These are phyloP conservation scores for Kuraishia piskuri DNA, from an alignment of 805 yeast genomes.

Conservation along the genomic window DNA sequence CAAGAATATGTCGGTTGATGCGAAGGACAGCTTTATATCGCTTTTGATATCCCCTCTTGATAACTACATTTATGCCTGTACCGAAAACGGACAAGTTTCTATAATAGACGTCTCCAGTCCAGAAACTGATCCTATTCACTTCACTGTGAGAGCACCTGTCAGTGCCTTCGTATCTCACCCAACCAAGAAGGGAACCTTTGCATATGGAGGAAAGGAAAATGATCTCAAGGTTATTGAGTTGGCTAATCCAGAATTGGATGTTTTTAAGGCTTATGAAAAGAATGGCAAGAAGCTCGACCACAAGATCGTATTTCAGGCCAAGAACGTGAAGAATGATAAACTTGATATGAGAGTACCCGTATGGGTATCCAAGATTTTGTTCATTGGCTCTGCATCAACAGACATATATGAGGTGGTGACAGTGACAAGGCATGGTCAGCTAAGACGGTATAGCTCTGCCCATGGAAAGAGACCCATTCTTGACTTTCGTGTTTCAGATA, in stretches of 20 bases:
- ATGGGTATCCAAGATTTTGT: slow-evolving; percentile 57
- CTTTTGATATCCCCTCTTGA: slow-evolving; percentile 15
- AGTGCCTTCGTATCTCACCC: slow-evolving; percentile 42
- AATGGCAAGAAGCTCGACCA: slow-evolving; percentile 13
- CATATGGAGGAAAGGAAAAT: slow-evolving; percentile 81
- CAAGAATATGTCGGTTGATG: slow-evolving; percentile 7
- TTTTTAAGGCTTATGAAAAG: slow-evolving; percentile 11
- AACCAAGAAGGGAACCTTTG: slow-evolving; percentile 43
- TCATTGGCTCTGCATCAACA: slow-evolving; percentile 26
- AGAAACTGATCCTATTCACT: slow-evolving; percentile 20
- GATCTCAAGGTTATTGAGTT: slow-evolving; percentile 47
- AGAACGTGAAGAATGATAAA: slow-evolving; percentile 74
- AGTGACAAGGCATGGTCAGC: slow-evolving; percentile 67
- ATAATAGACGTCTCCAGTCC: slow-evolving; percentile 12
- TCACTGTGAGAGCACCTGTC: slow-evolving; percentile 37
- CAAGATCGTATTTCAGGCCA: slow-evolving; percentile 52
- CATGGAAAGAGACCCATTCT: slow-evolving; percentile 61
- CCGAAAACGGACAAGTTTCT: slow-evolving; percentile 23
- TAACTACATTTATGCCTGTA: slow-evolving; percentile 21
- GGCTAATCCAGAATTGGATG: slow-evolving; percentile 5
- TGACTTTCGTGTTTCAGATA: slow-evolving; percentile 45
- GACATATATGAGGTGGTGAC: slow-evolving; percentile 47
- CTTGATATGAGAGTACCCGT: slow-evolving; percentile 78
- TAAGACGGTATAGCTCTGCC: slow-evolving; percentile 63
- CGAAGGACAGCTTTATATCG: slow-evolving; percentile 29